phyloP scores from a whole-genome alignment of 352 stramenopile genomes.

The Pythium chondricola region DNA sequence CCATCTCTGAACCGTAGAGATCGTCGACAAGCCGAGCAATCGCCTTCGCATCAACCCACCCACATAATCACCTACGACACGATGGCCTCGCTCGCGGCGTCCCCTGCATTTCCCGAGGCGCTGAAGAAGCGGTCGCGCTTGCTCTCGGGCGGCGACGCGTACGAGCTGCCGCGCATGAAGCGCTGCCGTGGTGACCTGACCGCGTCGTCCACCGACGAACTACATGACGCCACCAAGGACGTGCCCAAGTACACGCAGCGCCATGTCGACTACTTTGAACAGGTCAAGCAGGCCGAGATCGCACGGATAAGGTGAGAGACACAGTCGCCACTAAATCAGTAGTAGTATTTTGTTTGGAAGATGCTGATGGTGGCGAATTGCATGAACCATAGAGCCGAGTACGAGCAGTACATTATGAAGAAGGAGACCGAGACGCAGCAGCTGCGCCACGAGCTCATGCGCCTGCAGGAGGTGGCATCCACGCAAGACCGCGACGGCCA shows the following conservation, averaged over 20 bases:
- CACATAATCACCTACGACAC: neutral
- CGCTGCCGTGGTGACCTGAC: slow-evolving; percentile 31
- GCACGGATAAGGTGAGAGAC: slow-evolving; percentile 65
- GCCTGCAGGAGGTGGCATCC: slow-evolving; percentile 30
- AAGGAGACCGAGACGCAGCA: slow-evolving; percentile 72
- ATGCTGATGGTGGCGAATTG: neutral
- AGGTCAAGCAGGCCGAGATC: slow-evolving; percentile 77
- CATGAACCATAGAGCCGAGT: slow-evolving; percentile 39
- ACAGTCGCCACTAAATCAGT: too few relatives aligned
- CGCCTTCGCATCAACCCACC: neutral
- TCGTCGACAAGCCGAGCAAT: neutral
- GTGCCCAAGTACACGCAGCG: slow-evolving; percentile 82
- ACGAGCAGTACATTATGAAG: slow-evolving; percentile 79
- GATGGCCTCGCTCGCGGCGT: slow-evolving; percentile 76
- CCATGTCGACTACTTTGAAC: slow-evolving; percentile 85
- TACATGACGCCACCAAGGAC: slow-evolving; percentile 33
- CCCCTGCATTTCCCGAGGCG: slow-evolving; percentile 53
- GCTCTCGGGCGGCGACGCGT: slow-evolving; percentile 30
- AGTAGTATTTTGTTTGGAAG: neutral
- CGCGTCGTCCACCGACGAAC: slow-evolving; percentile 8
- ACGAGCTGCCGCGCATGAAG: slow-evolving; percentile 57
- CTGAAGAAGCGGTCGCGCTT: slow-evolving; percentile 77
- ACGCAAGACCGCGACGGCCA: slow-evolving; percentile 48
- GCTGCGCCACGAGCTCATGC: slow-evolving; percentile 43
- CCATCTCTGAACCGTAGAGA: too few relatives aligned